Evolutionary conservation across 495 filamentous ascomycete genomes (phyloP), one percentile per base, ranked within the genome.

Genomic region (Usnea hakonensis): DNA sequence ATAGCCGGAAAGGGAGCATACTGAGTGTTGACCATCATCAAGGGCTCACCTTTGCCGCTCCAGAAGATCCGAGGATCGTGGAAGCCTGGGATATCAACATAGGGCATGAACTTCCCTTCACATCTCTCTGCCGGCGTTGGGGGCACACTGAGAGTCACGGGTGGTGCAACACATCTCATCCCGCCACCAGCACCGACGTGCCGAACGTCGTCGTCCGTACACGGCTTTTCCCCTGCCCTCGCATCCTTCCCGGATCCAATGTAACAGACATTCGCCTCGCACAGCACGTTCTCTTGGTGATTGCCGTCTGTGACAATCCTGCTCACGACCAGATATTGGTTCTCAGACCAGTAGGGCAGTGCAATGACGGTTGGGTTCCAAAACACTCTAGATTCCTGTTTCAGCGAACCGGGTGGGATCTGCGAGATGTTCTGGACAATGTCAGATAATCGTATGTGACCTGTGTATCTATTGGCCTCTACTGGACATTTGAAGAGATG

Each of bases 341-440:
- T 75, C 43, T 69, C 52, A 17, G 73, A 69, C 74, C 74, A 76
- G 61, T 70, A 69, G 7, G 74, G 74, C 40, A 77, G 63, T 0
- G 74, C 70, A 23, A 77, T 66, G 30, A 77, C 69, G 38, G 74
- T 75, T 7, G 74, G 74, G 33, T 77, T 77, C 74, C 73, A 75
- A 62, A 76, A 76, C 21, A 65, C 64, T 38, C 71, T 63, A 5
- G 43, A 60, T 26, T 75, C 71, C 4, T 60, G 52, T 38, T 55
- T 64, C 11, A 48, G 38, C 4, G 62, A 55, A n/a, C 62, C 53
- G 4, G 62, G 59, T 37, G 72, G 62, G 19, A 69, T 67, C 64
- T 73, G 68, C 2, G 74, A 74, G 65, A 76, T 73, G 65, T 74
- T 76, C 28, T 68, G 68, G 30, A 76, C 48, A 13, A 68, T 54